These are phyloP conservation scores for Botryobasidium botryosum DNA, from an alignment of 768 basidiomycete genomes.

Conservation along the genomic window DNA sequence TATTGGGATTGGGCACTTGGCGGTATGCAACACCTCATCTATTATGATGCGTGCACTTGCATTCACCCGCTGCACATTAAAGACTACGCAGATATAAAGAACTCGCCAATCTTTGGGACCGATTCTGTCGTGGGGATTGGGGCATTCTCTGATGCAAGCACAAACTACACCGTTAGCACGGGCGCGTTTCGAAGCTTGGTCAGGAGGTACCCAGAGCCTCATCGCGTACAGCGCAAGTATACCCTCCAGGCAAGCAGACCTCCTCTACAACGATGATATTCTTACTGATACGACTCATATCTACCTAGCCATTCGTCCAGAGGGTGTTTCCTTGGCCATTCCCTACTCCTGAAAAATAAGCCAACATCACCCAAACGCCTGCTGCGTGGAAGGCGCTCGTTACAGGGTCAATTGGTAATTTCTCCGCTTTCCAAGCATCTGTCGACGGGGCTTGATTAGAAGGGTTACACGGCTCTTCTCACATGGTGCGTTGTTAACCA, in stretches of 20 bases:
- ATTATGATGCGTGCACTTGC: too few relatives aligned
- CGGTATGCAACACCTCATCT: too few relatives aligned
- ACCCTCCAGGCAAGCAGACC: background rate
- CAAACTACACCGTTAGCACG: background rate
- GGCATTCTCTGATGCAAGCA: background rate
- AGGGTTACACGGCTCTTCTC: background rate
- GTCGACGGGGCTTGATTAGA: background rate
- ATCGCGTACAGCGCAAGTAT: background rate
- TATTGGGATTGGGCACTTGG: conserved; percentile 4
- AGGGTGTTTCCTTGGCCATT: background rate
- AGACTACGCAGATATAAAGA: background rate
- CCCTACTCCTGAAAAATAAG: background rate
- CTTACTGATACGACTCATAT: background rate
- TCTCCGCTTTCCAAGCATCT: background rate
- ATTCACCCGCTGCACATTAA: too few relatives aligned
- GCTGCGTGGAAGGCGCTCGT: background rate
- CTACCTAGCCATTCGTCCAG: background rate
- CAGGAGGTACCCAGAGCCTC: background rate
- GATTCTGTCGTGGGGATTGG: background rate
- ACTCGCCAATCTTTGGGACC: background rate
- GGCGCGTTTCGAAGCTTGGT: background rate
- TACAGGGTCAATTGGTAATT: background rate
- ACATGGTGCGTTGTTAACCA: background rate
- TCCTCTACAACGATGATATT: background rate
- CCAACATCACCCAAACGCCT: conserved; percentile 1